phyloP scores from a whole-genome alignment of 176 grass and related monocot genomes.

The Cenchrus fungigraminus region DNA sequence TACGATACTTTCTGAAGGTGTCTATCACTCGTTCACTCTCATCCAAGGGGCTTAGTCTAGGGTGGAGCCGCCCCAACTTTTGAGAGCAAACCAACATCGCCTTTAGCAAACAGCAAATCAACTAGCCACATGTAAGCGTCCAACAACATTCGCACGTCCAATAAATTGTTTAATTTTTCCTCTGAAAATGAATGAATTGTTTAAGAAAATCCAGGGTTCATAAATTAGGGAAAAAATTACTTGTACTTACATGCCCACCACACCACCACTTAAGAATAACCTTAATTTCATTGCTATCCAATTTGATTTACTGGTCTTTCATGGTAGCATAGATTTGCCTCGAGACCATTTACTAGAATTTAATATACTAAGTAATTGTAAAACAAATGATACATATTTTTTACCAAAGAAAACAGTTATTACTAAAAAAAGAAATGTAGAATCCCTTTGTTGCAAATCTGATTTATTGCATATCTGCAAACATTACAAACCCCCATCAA shows the following conservation, averaged over 20 bases:
- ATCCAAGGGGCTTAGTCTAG: background rate
- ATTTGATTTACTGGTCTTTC: background rate
- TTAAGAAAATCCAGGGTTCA: background rate
- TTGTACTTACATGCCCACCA: background rate
- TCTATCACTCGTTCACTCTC: background rate
- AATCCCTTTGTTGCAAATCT: background rate
- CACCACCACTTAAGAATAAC: background rate
- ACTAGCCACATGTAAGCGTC: background rate
- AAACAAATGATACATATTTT: background rate
- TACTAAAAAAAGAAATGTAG: background rate
- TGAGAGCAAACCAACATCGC: background rate
- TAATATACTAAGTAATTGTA: too few relatives aligned
- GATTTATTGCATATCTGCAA: background rate
- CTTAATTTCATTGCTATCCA: background rate
- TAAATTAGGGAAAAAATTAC: background rate
- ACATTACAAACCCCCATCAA: background rate
- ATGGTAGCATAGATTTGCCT: background rate
- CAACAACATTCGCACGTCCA: background rate
- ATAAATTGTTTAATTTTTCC: background rate
- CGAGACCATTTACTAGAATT: too few relatives aligned
- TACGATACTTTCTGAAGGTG: slow-evolving; percentile 1
- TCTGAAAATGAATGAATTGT: background rate
- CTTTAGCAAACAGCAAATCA: background rate
- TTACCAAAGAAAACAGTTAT: background rate
- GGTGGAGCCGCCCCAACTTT: slow-evolving; percentile 17